Conservation (phyloP, 257 asterid species). For the Prunella vulgaris region DNA sequence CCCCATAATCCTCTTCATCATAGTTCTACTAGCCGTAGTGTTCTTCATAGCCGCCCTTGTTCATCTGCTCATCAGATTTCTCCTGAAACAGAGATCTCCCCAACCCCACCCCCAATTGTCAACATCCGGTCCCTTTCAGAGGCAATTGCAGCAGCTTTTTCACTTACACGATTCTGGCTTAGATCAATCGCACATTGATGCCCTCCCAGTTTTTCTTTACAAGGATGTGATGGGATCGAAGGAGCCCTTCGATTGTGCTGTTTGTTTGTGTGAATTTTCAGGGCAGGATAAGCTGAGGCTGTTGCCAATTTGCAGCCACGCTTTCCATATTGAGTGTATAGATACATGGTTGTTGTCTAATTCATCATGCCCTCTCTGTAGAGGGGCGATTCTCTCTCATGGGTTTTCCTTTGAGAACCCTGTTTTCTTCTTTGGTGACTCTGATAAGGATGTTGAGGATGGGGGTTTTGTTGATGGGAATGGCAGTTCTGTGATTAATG, state of each 20-base stretch:
- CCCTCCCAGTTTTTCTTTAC: constrained; percentile 77
- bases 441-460: constrained; percentile 39
- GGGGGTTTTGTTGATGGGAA: constrained; percentile 30
- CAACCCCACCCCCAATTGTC: constrained; percentile 45
- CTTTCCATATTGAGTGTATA: constrained; percentile 85
- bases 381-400: constrained; percentile 64
- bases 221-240: constrained; percentile 61
- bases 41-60: constrained; percentile 60
- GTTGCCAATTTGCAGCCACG: constrained; percentile 82
- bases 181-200: constrained; percentile 73
- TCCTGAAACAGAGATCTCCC: constrained; percentile 40
- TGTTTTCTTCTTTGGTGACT: constrained; percentile 44
- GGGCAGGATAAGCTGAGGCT: constrained; percentile 63
- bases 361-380: constrained; percentile 84
- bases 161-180: constrained; percentile 80
- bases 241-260: constrained; percentile 93
- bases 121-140: constrained; percentile 53
- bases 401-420: constrained; percentile 63
- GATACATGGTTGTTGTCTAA: constrained; percentile 87
- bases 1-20: constrained; percentile 50
- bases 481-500: constrained; percentile 38
- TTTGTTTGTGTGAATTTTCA: constrained; percentile 76
- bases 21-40: constrained; percentile 39
- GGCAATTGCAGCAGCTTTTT: constrained; percentile 83
- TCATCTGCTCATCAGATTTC: constrained; percentile 54